Conservation (phyloP, 805 yeast genomes). For the Myxozyma neglecta region DNA sequence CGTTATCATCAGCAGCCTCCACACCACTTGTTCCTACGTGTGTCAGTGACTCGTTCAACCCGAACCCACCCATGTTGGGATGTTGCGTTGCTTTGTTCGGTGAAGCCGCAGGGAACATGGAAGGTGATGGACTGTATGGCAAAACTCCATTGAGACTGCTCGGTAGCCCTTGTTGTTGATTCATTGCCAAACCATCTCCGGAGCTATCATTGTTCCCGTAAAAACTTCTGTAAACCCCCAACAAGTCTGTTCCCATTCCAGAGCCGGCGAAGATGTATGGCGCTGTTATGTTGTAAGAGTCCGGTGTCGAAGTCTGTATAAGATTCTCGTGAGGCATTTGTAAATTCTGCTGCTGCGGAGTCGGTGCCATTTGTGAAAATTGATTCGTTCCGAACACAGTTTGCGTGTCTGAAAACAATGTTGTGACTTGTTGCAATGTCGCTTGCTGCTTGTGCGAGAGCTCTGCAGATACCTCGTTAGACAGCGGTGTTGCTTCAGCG, state of each 20-base stretch:
- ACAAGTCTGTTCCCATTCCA: conserved; percentile 12
- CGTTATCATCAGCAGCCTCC: conserved; percentile 10
- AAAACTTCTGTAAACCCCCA: conserved; percentile 4
- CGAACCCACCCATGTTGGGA: not conserved
- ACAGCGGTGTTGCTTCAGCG: no score
- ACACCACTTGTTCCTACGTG: not conserved
- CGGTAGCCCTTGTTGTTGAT: not conserved
- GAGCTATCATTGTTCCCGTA: not conserved
- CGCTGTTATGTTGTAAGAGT: not conserved
- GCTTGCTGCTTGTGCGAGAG: no score
- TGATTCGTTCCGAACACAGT: no score
- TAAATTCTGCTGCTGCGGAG: not conserved
- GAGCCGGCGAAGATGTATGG: conserved; percentile 10
- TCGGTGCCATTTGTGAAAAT: no score
- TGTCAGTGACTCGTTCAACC: not conserved
- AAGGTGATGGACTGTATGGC: no score
- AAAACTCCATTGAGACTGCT: not conserved
- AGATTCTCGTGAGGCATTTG: not conserved
- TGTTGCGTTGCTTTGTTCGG: not conserved
- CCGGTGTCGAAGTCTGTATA: not conserved
- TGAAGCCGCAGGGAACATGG: not conserved
- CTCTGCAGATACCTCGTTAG: no score
- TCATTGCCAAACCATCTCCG: not conserved
- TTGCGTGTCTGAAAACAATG: no score
- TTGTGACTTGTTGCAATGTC: no score